These are phyloP conservation scores for Solanum pennellii DNA, from an alignment of 257 asterid species.

Conservation along the genomic window DNA sequence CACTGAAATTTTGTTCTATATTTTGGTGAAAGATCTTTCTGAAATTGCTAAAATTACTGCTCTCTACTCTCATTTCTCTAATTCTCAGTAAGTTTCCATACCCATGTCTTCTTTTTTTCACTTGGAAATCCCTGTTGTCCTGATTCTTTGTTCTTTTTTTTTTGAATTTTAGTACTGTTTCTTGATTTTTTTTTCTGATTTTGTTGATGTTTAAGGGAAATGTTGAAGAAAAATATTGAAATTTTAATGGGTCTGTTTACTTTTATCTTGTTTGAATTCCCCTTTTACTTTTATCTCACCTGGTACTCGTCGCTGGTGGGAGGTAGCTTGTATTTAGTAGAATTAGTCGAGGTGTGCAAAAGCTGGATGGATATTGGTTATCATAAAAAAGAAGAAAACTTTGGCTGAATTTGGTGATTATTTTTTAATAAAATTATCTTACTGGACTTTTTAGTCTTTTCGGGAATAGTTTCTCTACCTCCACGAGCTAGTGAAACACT, in stretches of 20 bases:
- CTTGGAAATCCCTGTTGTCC: not conserved
- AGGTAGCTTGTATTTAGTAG: accelerated
- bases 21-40: not conserved
- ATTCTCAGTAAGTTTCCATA: not conserved
- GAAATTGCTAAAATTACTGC: not conserved
- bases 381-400: not conserved
- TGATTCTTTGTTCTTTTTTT: not conserved
- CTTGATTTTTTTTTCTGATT: not conserved
- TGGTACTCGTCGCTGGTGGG: not conserved
- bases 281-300: not conserved
- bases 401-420: not conserved
- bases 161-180: not conserved
- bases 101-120: not conserved
- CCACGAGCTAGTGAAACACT: not conserved
- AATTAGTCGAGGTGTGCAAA: not conserved
- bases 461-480: not conserved
- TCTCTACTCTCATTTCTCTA: not conserved
- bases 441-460: not conserved
- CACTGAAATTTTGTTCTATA: not conserved
- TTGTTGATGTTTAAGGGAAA: not conserved
- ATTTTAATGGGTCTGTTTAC: not conserved
- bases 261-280: not conserved
- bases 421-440: not conserved
- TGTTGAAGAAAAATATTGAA: not conserved
- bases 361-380: not conserved